Evolutionary conservation across 2,329 filamentous ascomycete species (phyloP).

Genomic region (Fusarium annulatum): DNA sequence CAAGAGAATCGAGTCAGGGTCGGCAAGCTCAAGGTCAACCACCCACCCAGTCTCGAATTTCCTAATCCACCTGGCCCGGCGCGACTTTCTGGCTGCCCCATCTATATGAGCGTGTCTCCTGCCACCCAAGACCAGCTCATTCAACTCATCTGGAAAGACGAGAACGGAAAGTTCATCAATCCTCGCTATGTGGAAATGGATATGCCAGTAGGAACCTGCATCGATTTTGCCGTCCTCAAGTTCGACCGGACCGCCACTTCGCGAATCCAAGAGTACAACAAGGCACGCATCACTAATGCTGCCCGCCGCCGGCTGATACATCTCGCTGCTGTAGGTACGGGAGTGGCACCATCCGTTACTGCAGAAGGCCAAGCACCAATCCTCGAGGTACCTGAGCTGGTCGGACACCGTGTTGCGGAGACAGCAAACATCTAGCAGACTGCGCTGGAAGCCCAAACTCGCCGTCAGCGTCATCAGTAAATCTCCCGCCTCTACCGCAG

Average conservation of each 20-base stretch:
- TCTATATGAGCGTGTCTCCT: background rate
- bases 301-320: background rate
- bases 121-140: background rate
- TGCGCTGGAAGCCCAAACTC: too few species aligned
- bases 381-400: background rate
- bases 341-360: background rate
- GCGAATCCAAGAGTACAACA: background rate
- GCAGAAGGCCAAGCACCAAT: too few species aligned
- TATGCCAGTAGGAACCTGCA: too few species aligned
- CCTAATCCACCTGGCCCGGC: too few species aligned
- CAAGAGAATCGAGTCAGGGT: too few species aligned
- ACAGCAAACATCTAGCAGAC: too few species aligned
- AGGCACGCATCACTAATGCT: background rate
- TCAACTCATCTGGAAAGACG: background rate
- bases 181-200: background rate
- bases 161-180: accelerated
- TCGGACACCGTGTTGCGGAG: background rate
- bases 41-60: background rate
- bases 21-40: background rate
- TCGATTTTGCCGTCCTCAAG: background rate
- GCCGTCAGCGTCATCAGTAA: background rate
- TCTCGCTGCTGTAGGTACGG: background rate
- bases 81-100: background rate
- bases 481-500: accelerated
- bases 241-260: background rate